Evolutionary conservation across 192 early-diverging fungal genomes (phyloP).

Genomic region (Thamnidium elegans): DNA sequence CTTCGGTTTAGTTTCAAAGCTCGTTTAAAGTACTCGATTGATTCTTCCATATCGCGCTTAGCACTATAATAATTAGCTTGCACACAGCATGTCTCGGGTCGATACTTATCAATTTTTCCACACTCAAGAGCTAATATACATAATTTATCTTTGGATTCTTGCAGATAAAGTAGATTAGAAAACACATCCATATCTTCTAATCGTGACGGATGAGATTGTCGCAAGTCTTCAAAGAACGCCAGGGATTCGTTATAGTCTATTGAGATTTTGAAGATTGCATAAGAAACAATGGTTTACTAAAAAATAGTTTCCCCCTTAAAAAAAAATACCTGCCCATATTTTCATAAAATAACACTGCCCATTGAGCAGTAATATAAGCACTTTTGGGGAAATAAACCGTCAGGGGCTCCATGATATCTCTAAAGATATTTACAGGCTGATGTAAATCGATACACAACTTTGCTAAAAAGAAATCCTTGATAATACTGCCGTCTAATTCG

Average conservation of each 20-base stretch:
- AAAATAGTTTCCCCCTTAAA: not conserved
- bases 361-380: slow-evolving; percentile 60
- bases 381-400: slow-evolving; percentile 56
- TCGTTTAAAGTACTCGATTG: slow-evolving; percentile 81
- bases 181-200: slow-evolving; percentile 82
- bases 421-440: slow-evolving; percentile 35
- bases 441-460: slow-evolving; percentile 54
- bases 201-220: slow-evolving; percentile 68
- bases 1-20: slow-evolving; percentile 78
- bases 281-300: no score
- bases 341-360: slow-evolving; percentile 62
- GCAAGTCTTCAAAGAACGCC: slow-evolving; percentile 66
- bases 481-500: slow-evolving; percentile 23
- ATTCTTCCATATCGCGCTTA: slow-evolving; percentile 77
- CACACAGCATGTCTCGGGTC: slow-evolving; percentile 85
- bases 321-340: slow-evolving; percentile 29
- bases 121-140: slow-evolving; percentile 75
- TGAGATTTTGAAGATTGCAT: not conserved
- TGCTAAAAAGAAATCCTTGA: slow-evolving; percentile 49
- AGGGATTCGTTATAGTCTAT: slow-evolving; percentile 73
- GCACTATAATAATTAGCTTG: slow-evolving; percentile 88
- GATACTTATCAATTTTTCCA: slow-evolving; percentile 67
- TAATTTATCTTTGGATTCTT: slow-evolving; percentile 67
- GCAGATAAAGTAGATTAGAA: slow-evolving; percentile 85
- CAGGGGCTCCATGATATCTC: slow-evolving; percentile 37